Conservation (phyloP, 2,329 filamentous ascomycete species). For the Podosphaera fusca region DNA sequence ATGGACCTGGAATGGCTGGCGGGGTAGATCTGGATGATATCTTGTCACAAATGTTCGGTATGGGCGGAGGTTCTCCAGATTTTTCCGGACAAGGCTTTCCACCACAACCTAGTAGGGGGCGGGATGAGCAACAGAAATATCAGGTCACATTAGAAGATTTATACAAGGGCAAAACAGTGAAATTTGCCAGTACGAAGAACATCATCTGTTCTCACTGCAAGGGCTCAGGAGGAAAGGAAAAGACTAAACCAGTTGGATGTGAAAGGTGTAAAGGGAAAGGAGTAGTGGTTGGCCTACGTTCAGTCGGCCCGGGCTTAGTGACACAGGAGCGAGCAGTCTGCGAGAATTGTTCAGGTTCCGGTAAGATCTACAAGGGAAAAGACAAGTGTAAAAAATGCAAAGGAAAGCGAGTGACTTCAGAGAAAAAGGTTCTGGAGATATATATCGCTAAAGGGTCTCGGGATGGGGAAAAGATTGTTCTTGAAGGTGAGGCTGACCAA, state of each 20-base stretch:
- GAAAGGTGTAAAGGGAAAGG: conserved; percentile 67
- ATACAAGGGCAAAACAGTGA: conserved; percentile 96
- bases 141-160: conserved; percentile 80
- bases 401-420: conserved; percentile 62
- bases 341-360: conserved; percentile 64
- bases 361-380: conserved; percentile 78
- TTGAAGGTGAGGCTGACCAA: conserved; percentile 89
- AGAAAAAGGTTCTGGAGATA: conserved; percentile 86
- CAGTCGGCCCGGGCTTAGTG: conserved; percentile 69
- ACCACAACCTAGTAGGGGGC: conserved; percentile 43
- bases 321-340: conserved; percentile 62
- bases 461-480: conserved; percentile 71
- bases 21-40: conserved; percentile 81
- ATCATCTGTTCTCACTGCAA: conserved; percentile 73
- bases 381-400: conserved; percentile 99
- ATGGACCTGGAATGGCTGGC: conserved; percentile 33
- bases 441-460: conserved; percentile 77
- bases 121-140: conserved; percentile 75
- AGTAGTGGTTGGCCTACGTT: conserved; percentile 51
- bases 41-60: conserved; percentile 66
- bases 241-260: conserved; percentile 64
- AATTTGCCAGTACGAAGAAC: conserved; percentile 89
- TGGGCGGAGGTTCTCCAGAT: conserved; percentile 20
- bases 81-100: conserved; percentile 22
- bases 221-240: conserved; percentile 75